Conservation (phyloP, 2,329 filamentous ascomycete genomes). For the Nemania bipapillata region DNA sequence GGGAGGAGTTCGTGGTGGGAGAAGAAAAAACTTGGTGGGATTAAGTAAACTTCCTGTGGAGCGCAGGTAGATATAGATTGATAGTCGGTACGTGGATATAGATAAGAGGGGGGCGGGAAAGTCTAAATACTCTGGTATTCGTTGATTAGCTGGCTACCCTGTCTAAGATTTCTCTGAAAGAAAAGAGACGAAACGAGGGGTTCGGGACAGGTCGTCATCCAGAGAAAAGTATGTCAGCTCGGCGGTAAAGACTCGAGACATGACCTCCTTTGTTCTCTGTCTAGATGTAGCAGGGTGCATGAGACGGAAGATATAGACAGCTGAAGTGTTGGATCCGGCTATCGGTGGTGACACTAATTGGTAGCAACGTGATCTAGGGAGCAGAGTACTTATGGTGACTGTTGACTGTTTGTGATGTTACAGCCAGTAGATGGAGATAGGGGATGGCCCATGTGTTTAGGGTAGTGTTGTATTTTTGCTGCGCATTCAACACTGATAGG, state of each 20-base stretch:
- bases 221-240: not conserved
- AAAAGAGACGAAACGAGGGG: not conserved
- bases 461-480: not conserved
- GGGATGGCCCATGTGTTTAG: too few species aligned
- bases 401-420: too few species aligned
- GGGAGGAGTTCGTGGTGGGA: too few species aligned
- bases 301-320: not conserved
- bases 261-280: not conserved
- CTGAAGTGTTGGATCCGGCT: not conserved
- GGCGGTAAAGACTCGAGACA: not conserved
- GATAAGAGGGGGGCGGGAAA: not conserved
- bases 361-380: not conserved
- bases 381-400: too few species aligned
- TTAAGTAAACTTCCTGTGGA: too few species aligned
- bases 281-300: not conserved
- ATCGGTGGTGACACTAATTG: not conserved
- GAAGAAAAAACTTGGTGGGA: too few species aligned
- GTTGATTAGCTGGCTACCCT: not conserved
- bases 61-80: not conserved
- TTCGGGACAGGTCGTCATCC: too few species aligned
- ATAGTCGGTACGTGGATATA: not conserved
- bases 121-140: not conserved
- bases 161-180: not conserved
- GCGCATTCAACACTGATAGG: not conserved
- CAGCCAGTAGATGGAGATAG: not conserved